Conservation (phyloP, 148 eudicot species). For the Vaccinium darrowii region DNA sequence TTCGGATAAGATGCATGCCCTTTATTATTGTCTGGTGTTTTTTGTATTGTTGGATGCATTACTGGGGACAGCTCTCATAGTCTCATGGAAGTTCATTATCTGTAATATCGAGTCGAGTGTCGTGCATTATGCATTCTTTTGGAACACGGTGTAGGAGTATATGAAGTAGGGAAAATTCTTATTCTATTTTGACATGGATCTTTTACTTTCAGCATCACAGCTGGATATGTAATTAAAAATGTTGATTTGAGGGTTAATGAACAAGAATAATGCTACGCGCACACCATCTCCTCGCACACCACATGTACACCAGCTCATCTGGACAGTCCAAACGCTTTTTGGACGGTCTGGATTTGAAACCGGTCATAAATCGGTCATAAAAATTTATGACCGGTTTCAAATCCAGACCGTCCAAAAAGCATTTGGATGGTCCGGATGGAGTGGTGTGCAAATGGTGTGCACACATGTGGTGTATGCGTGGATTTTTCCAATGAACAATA, state of each 20-base stretch:
- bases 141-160: background rate
- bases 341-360: too few relatives aligned
- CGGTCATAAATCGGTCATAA: too few relatives aligned
- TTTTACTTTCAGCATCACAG: slow-evolving; percentile 3
- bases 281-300: too few relatives aligned
- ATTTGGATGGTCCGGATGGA: too few relatives aligned
- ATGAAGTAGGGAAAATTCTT: background rate
- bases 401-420: too few relatives aligned
- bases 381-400: too few relatives aligned
- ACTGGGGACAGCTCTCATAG: background rate
- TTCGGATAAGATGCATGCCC: background rate
- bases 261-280: too few relatives aligned
- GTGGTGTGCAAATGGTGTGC: too few relatives aligned
- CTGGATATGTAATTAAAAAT: background rate
- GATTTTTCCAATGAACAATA: background rate
- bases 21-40: background rate
- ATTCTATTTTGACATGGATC: background rate
- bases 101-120: background rate
- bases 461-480: too few relatives aligned
- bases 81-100: background rate
- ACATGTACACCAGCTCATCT: too few relatives aligned
- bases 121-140: background rate
- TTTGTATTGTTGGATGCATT: background rate
- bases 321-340: too few relatives aligned
- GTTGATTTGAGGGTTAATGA: background rate